Conservation (phyloP, 306 rosid species). For the Rubus parviflorus region DNA sequence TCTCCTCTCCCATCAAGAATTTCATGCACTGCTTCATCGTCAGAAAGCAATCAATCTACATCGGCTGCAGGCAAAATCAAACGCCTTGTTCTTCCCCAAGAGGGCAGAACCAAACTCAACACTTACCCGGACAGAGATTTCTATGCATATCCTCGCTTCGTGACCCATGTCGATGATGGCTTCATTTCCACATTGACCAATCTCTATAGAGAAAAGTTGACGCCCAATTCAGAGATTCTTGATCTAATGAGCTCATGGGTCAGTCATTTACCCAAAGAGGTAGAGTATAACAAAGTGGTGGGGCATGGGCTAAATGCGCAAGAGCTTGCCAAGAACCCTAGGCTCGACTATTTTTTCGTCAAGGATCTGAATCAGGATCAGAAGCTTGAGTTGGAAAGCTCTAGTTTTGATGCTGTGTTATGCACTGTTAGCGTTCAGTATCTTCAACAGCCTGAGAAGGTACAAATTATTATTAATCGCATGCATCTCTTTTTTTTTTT, state of each 20-base stretch:
- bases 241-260: conserved; percentile 96
- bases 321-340: conserved; percentile 72
- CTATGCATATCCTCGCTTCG: conserved; percentile 74
- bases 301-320: conserved; percentile 87
- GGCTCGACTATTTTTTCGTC: conserved; percentile 65
- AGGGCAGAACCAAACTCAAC: conserved; percentile 73
- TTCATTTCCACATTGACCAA: conserved; percentile 70
- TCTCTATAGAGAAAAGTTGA: conserved; percentile 58
- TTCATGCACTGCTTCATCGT: conserved; percentile 29
- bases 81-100: conserved; percentile 54
- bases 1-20: conserved; percentile 27
- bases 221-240: conserved; percentile 49
- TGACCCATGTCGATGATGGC: conserved; percentile 70
- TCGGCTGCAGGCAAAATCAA: conserved; percentile 56
- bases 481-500: background rate
- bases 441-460: conserved; percentile 95
- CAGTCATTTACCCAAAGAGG: conserved; percentile 74
- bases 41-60: conserved; percentile 38
- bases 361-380: conserved; percentile 82
- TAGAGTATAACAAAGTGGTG: conserved; percentile 56
- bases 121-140: conserved; percentile 57
- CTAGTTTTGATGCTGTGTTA: conserved; percentile 73
- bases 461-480: conserved; percentile 5
- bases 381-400: conserved; percentile 50
- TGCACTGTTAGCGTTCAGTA: conserved; percentile 90